Base-by-base conservation (phyloP, 805 yeast species). In the Metschnikowia amazonensis region DNA sequence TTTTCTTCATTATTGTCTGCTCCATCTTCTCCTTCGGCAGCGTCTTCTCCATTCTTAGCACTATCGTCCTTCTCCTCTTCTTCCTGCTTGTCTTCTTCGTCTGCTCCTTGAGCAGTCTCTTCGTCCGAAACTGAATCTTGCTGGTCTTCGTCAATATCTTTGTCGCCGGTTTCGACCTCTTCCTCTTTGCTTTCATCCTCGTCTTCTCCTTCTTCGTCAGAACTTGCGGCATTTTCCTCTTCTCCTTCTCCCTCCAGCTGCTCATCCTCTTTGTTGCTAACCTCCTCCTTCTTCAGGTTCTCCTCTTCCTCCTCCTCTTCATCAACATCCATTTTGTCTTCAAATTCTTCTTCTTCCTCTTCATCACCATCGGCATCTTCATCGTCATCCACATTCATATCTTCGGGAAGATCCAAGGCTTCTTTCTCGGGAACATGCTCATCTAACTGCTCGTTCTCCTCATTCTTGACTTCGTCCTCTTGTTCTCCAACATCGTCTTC, bases 331-430 rank as follows among this genome's bases (percentile, higher is more conserved):
- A 40, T 40, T 25, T 32, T 9, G 18, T 43, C 47, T 11, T 62
- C 60, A 8, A 60, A 59, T 4, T 63, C 55, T 4, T 52, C 52
- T 14, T 47, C 55, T n/a, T 50, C 68, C 18, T 60, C 67, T 0
- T 66, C 65, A 29, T 71, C 79, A n/a, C 61, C 66, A 9, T 56
- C 64, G 2, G 53, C 63, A 9, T 82, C 90, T 4, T 76, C 83
- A 20, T 79, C 95, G n/a, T 82, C 82, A 59, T 92, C 98, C 25
- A 92, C 70, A 55, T 92, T 82, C 74, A 92, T 79, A 57, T 90
- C 96, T 13, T 94, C 98, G 0, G 98, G 97, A 24, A 92, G 71
- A 18, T 94, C 97, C 52, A 92, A 70, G 3, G 90, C 82, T 48
- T 94, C 98, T 5, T 81, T 72, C 60, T 94, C 96, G 16, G 90